A percentile compares a stretch with the other conserved stretches of the same genome.
Evolutionary conservation across 495 filamentous ascomycete species (phyloP).

Genomic region (Trichoderma virens): DNA sequence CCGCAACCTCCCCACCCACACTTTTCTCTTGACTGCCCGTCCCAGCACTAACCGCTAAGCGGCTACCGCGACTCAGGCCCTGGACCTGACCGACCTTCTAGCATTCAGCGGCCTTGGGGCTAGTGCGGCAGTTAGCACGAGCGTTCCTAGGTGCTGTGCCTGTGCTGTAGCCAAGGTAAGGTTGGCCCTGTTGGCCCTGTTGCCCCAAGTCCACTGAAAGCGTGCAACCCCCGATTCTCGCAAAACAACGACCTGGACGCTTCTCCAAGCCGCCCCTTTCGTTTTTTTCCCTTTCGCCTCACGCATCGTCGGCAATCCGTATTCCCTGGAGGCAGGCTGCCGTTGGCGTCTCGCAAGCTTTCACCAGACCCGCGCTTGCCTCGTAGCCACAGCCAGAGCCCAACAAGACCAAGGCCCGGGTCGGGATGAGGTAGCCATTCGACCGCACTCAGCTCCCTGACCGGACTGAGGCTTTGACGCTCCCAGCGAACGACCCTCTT

Average conservation of each 20-base stretch:
- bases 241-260: slow-evolving; percentile 4
- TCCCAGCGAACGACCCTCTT: slow-evolving; percentile 7
- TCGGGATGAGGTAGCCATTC: slow-evolving; percentile 46
- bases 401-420: not conserved
- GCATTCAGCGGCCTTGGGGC: not conserved
- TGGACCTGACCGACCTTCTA: slow-evolving; percentile 2
- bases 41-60: slow-evolving; percentile 1
- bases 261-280: not conserved
- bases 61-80: slow-evolving; percentile 2
- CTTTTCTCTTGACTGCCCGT: not conserved
- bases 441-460: slow-evolving; percentile 44
- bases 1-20: slow-evolving; percentile 1
- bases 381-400: not conserved
- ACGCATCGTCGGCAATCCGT: not conserved
- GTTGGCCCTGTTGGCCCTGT: not conserved
- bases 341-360: slow-evolving; percentile 5
- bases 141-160: not conserved
- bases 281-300: not conserved
- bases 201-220: not conserved
- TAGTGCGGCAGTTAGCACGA: not conserved
- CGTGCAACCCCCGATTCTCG: slow-evolving; percentile 1
- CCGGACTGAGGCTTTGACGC: slow-evolving; percentile 37
- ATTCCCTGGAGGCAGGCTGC: not conserved
- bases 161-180: not conserved
- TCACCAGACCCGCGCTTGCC: slow-evolving; percentile 2